Evolutionary conservation across 345 rosid genomes (phyloP), one percentile per base, ranked within the genome.

Genomic region (Kandelia obovata): DNA sequence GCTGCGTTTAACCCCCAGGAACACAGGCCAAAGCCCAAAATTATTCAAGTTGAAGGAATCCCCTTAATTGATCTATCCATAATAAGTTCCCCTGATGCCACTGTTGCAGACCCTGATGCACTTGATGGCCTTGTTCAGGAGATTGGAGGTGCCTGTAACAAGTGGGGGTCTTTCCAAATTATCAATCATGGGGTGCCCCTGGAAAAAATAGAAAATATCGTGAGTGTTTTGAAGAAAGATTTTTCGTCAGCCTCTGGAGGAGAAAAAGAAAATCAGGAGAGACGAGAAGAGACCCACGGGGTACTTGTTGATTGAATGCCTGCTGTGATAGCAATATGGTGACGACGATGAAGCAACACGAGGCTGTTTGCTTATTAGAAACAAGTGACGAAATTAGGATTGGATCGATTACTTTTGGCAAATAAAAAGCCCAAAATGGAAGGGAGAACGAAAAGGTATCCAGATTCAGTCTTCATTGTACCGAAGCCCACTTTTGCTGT

Each of bases 151-250:
- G 84, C 88, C 13, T 78, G 83, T 76, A 64, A 69, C 72, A 52
- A 78, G 6, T 85, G 84, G 86, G 84, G 83, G 0, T 73, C 80
- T 58, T 82, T 82, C 58, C 78, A 74, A 17, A 78, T 82, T 72
- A 73, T 80, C 60, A 84, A 82, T 66, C 85, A 84, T 66, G 85
- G 83, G 16, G 83, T 81, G 39, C 61, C 78, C 1, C 26, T 61
- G 7, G 78, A 76, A 20, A 69, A 61, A 47, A 43, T 72, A 60
- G 56, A 58, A 35, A 64, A 51, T 26, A 20, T 81, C 0, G 63
- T 73, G 37, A 27, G 46, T n/a, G 75, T 66, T 1, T 52, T 52
- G 81, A 3, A 76, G 56, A 63, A 43, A 67, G 13, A 78, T 79
- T 62, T 84, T 79, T 25, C 72, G 16, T 11, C 83, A 60, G 71